Conservation (phyloP, 73 alveolate genomes). For the Stentor roeselii region DNA sequence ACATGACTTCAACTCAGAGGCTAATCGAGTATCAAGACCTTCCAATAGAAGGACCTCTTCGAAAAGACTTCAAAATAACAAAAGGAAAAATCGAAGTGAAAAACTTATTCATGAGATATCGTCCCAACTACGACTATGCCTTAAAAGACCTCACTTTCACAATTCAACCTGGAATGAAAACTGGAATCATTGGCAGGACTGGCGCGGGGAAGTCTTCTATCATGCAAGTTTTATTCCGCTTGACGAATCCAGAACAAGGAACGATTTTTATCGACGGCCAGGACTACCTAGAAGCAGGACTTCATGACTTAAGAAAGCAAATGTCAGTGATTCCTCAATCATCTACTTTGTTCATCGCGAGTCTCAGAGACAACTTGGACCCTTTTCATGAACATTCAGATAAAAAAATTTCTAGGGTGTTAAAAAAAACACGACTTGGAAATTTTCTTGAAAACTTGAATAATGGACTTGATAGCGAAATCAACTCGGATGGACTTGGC, state of each 20-base stretch:
- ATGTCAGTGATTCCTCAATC: slow-evolving; percentile 72
- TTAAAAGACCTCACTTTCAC: neutral
- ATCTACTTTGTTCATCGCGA: slow-evolving; percentile 66
- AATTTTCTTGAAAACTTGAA: slow-evolving; percentile 41
- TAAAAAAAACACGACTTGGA: slow-evolving; percentile 39
- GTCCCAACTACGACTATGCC: slow-evolving; percentile 17
- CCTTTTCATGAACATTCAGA: slow-evolving; percentile 61
- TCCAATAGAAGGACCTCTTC: neutral
- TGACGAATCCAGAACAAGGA: slow-evolving; percentile 62
- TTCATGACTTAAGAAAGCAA: slow-evolving; percentile 56
- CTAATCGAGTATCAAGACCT: slow-evolving; percentile 5
- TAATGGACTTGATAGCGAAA: slow-evolving; percentile 46
- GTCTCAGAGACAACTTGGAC: slow-evolving; percentile 73
- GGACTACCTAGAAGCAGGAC: slow-evolving; percentile 40
- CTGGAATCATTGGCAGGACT: slow-evolving; percentile 84
- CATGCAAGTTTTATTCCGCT: slow-evolving; percentile 67
- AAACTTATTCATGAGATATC: slow-evolving; percentile 29
- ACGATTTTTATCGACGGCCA: slow-evolving; percentile 57
- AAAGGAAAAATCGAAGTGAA: slow-evolving; percentile 40
- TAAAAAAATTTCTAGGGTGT: slow-evolving; percentile 45
- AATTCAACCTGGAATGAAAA: slow-evolving; percentile 40
- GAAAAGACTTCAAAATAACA: slow-evolving; percentile 17
- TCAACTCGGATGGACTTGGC: slow-evolving; percentile 51
- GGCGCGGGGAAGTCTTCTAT: slow-evolving; percentile 91
- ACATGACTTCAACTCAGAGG: slow-evolving; percentile 23